Conservation (phyloP, 352 stramenopile genomes). For the Globisporangium ultimum region DNA sequence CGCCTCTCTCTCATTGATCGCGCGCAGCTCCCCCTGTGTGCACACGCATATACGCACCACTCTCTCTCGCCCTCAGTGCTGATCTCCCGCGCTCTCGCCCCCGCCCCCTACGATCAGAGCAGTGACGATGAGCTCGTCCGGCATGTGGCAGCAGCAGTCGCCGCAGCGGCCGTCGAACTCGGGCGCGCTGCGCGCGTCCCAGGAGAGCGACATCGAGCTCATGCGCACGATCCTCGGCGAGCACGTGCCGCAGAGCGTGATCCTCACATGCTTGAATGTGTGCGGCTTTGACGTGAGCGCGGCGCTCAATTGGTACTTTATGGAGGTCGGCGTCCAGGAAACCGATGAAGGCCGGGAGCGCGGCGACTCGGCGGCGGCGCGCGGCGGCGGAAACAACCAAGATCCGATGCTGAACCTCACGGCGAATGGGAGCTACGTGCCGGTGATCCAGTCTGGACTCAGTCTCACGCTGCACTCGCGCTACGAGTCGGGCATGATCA, state of each 20-base stretch:
- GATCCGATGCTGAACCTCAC: conserved; percentile 7
- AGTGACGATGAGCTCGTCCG: too few relatives aligned
- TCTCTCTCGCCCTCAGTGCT: too few relatives aligned
- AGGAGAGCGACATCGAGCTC: conserved; percentile 75
- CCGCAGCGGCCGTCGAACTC: background rate
- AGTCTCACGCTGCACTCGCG: conserved; percentile 77
- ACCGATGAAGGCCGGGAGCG: conserved; percentile 4
- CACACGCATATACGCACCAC: too few relatives aligned
- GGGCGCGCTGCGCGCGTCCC: conserved; percentile 11
- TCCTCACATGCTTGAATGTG: conserved; percentile 80
- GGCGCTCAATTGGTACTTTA: conserved; percentile 88
- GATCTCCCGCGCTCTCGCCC: too few relatives aligned
- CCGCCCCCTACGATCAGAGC: too few relatives aligned
- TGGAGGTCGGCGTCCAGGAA: conserved; percentile 48
- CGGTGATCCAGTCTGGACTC: conserved; percentile 65
- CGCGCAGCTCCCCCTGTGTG: too few relatives aligned
- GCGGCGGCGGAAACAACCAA: conserved; percentile 1
- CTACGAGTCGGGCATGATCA: conserved; percentile 69
- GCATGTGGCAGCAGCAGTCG: background rate
- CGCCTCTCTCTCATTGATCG: too few relatives aligned
- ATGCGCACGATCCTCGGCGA: conserved; percentile 88
- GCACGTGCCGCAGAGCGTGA: conserved; percentile 81
- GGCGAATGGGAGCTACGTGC: conserved; percentile 21
- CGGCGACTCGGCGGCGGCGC: conserved; percentile 1
- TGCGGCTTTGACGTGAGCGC: conserved; percentile 83